Conservation (phyloP, 805 yeast species). For the Candida endomychidarum region DNA sequence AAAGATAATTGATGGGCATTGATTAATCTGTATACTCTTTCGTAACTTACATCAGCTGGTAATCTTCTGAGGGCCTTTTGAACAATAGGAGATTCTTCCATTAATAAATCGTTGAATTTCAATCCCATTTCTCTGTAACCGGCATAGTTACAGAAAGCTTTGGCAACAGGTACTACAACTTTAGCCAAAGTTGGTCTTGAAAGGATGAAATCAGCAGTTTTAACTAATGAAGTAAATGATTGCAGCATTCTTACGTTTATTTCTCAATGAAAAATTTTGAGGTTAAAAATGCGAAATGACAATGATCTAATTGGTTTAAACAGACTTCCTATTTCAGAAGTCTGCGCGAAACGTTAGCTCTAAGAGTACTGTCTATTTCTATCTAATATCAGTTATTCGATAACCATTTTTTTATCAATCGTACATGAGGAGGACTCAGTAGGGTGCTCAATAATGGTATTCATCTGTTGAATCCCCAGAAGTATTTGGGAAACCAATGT, state of each 20-base stretch:
- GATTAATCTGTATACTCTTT: constrained; percentile 88
- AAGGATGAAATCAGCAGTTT: constrained; percentile 74
- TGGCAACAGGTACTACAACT: constrained; percentile 77
- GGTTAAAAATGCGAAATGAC: constrained; percentile 17
- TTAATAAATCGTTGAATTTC: constrained; percentile 79
- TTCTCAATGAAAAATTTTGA: constrained; percentile 8
- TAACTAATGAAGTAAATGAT: constrained; percentile 67
- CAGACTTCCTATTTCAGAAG: constrained; percentile 8
- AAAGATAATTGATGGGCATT: constrained; percentile 89
- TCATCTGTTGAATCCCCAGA: constrained; percentile 59
- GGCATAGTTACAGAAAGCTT: constrained; percentile 66
- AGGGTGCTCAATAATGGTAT: constrained; percentile 43
- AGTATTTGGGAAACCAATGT: constrained; percentile 66
- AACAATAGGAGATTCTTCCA: constrained; percentile 83
- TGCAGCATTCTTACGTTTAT: constrained; percentile 34
- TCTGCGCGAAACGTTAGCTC: not conserved
- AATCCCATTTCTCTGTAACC: constrained; percentile 97
- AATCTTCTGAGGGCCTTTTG: constrained; percentile 88
- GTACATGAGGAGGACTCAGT: not conserved
- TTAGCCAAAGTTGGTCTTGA: constrained; percentile 77
- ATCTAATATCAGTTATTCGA: too few relatives aligned
- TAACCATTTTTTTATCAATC: not conserved
- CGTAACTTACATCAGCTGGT: constrained; percentile 79
- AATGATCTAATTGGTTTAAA: constrained; percentile 26
- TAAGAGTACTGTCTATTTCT: too few relatives aligned